Base-by-base conservation (phyloP, 2,329 filamentous ascomycete genomes). In the Alternaria sp. region DNA sequence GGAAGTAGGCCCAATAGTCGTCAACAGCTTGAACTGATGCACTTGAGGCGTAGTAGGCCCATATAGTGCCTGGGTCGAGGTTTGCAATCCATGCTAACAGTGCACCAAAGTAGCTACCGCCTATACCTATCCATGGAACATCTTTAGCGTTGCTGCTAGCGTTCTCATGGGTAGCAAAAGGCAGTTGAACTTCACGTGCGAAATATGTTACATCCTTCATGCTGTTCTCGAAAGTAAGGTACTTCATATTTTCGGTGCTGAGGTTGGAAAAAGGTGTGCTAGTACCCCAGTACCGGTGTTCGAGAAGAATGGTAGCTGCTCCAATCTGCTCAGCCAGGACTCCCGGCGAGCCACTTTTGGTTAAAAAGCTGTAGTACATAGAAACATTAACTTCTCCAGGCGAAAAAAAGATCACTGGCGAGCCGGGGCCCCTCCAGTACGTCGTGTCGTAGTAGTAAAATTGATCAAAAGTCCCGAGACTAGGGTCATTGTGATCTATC, bases 201-300 rank as follows among this genome's bases (percentile, higher is more conserved):
- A 47, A 47, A 32, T 47, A 14, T 16, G 26, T 32, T 47, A 47
- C 20, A 32, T 47, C 44, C 44, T 47, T 36, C 47, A 38, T 51
- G 47, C 30, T 38, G 30, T 51, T 34, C 22, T 51, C 47, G 20
- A 51, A 34, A 22, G 47, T 51, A 34, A 51, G 47, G 47, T 51
- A 51, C 30, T 51, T 16, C 18, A 51, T 7, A 20, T 51, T 38
- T 14, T 34, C 47, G 36, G 30, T 51, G 32, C 30, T 51, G 18
- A 51, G 20, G 18, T 26, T 38, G 18, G 12, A 14, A 18, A 36
- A 38, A 20, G 47, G 47, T 26, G 47, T 24, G 22, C 30, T 24
- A 34, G 22, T 18, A 22, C 47, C 32, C 18, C 32, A 51, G 32
- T 51, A 51, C 16, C 47, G 47, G 12, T 51, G 30, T 38, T 51